Evolutionary conservation across 2,329 filamentous ascomycete species (phyloP), one percentile per base, ranked within the genome.

Genomic region (Trichoderma sp.): DNA sequence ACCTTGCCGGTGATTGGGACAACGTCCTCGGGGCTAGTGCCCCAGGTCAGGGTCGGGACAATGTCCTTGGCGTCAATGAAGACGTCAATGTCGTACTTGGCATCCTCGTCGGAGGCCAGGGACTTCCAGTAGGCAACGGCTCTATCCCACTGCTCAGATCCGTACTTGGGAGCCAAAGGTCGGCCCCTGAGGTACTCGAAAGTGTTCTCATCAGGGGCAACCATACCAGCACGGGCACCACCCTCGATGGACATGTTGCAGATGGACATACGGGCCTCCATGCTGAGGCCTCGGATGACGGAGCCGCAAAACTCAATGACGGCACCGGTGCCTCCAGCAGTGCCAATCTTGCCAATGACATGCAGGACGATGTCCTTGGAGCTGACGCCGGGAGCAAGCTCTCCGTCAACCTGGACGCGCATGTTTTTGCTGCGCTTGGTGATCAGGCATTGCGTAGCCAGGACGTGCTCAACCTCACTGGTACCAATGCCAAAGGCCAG

Each of bases 171-270:
- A 17, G 94, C 94, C 72, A 99, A 84, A 45, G 95, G 95, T 70
- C 90, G 89, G 74, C 91, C 92, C 84, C 95, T 95, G 75, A 99
- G 90, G 78, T 98, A 99, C 72, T 97, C 92, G 74, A 97, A 97
- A 32, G 95, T 98, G 68, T 84, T 91, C 76, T 97, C 90, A 76
- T 99, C 95, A 5, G 95, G 95, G 10, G 95, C 95, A 69, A 99
- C 90, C 93, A 99, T 97, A 72, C 95, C 95, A 69, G 94, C 94
- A 81, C 95, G 88, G 57, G 95, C 95, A 80, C 95, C 95, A 73
- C 86, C 95, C 84, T 99, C 95, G 73, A 98, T 97, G 15, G 94
- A 93, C 95, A 98, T 98, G 84, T 99, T 99, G 84, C 95, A 98
- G 78, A 99, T 97, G 71, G 94, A 97, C 95, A 99, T 98, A 73